phyloP scores from a whole-genome alignment of 306 rosid species.

The Sicyos edulis region DNA sequence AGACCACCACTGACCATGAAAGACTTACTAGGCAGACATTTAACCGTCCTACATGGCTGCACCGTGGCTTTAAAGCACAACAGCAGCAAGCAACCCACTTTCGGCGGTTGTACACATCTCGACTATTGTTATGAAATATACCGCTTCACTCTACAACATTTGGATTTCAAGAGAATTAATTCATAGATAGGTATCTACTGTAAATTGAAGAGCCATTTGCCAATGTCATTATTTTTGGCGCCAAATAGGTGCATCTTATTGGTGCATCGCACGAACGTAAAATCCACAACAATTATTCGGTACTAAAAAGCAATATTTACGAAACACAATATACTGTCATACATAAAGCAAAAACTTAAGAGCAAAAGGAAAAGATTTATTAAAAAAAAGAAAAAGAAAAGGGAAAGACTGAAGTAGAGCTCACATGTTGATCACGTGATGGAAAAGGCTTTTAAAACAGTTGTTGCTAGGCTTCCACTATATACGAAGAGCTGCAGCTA shows the following conservation, averaged over 20 bases:
- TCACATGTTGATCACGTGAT: conserved; percentile 1
- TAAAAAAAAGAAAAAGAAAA: no score
- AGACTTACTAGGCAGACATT: no score
- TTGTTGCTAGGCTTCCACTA: conserved; percentile 5
- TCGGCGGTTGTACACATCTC: no score
- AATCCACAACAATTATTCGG: conserved; percentile 8
- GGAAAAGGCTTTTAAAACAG: neutral
- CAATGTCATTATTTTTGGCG: no score
- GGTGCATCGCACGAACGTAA: neutral
- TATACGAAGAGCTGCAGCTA: conserved; percentile 71
- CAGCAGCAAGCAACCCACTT: neutral
- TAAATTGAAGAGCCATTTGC: no score
- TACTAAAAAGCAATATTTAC: conserved; percentile 2
- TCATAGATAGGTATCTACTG: no score
- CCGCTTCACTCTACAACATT: no score
- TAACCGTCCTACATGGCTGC: no score
- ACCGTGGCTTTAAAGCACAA: no score
- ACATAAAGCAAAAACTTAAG: neutral
- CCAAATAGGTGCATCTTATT: neutral
- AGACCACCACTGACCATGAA: no score
- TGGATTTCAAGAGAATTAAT: no score
- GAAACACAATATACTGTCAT: neutral
- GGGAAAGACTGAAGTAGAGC: neutral
- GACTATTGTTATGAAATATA: no score
- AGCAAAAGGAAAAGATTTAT: neutral